Evolutionary conservation across 2,329 filamentous ascomycete genomes (phyloP), one percentile per base, ranked within the genome.

Genomic region (Ceratocystis eucalypticola): DNA sequence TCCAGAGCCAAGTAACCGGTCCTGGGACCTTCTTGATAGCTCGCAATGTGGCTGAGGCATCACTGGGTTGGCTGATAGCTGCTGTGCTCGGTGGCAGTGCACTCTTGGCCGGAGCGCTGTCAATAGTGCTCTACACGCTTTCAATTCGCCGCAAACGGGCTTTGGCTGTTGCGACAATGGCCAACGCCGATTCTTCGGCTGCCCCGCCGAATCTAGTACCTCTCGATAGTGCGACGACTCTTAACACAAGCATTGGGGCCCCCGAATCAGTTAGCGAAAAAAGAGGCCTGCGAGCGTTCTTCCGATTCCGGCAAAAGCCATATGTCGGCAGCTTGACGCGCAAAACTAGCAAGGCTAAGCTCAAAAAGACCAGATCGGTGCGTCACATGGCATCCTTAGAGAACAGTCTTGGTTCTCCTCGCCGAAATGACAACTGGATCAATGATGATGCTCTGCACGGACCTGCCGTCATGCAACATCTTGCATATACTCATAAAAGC

Each of bases 51-150:
- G 50, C 66, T 22, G 22, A 55, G 6, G 30, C 22, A 8, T 48
- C 61, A 28, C 17, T 78, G 12, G 74, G 74, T n/a, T 75, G 74
- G 72, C 69, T 79, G 17, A 73, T 82, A 44, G 75, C 75, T 65
- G 78, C 83, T 65, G 77, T 77, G 12, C 69, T 84, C 30, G 76
- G 76, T 41, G 80, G 80, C n/a, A 77, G 78, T 17, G 70, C 79
- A 1, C 65, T 81, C 5, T 67, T 82, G 15, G 79, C 80, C 70
- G 72, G 76, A 1, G 72, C 70, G 6, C 67, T 81, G 5, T 78
- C 77, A 0, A 72, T 79, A 30, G 67, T 81, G 28, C 75, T 80
- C 59, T 70, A 79, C 5, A 77, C 76, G 72, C 69, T 76, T 2
- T 74, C 74, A 7, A 73, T 71, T 55, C 70, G 74, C 55, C 72